Base-by-base conservation (phyloP, 1,284 basidiomycete genomes). In the Apiotrichum domesticum region DNA sequence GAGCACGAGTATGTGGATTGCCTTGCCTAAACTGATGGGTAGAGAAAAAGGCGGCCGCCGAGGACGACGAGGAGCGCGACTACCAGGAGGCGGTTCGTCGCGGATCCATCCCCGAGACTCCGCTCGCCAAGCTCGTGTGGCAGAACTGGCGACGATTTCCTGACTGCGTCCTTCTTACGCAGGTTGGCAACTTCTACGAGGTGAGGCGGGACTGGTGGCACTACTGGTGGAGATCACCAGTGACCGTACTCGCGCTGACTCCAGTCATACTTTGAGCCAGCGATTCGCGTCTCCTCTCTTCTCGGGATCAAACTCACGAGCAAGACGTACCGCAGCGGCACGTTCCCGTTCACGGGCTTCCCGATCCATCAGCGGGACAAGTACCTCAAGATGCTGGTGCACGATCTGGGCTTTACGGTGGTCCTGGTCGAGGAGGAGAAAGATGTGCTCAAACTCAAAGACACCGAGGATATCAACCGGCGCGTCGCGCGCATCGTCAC, bases 161-260 rank as follows among this genome's bases (percentile, higher is more conserved):
- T 11, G 87, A 93, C 69, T 94, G 90, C 68, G 82, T 95, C 37
- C 79, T 96, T 15, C 80, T 97, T 6, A 96, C 92, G 3, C 84
- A 90, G 55, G 91, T 96, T 11, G 93, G 93, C 15, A 87, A 90
- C 66, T 97, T 97, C 74, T 97, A 94, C 72, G 93, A 97, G 82
- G 93, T 90, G 70, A 55, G 76, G 54, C 9, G 13, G 29, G 29
- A 29, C 29, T 29, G 3, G 29, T 29, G 29, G 29, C 3, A 29
- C 29, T 29, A 29, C 29, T 29, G 29, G 29, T 29, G 29, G 29
- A 29, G 29, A 29, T 3, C 29, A 29, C 29, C 29, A 29, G 29
- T 29, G 3, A 29, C 29, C 29, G 29, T 29, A 29, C 29, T 15
- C 0, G 1, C 21, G 41, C 57, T 62, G 33, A 56, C 46, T 8